Percentiles rank a stretch among this genome's conserved stretches.
Conservation (phyloP, 2,329 filamentous ascomycete species). For the Colletotrichum godetiae region DNA sequence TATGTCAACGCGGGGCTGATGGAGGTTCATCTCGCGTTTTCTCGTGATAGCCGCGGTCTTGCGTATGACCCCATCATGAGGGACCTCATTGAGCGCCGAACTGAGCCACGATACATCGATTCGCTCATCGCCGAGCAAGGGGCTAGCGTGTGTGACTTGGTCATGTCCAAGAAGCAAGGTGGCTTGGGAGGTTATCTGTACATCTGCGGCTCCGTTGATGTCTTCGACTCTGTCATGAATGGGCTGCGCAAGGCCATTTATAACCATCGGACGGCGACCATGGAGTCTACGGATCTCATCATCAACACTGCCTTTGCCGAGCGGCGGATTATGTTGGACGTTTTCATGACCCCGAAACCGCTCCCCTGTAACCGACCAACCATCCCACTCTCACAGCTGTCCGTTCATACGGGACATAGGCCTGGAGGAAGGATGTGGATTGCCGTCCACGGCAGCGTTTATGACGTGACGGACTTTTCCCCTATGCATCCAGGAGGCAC, state of each 20-base stretch:
- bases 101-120: conserved; percentile 63
- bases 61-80: conserved; percentile 52
- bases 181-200: conserved; percentile 49
- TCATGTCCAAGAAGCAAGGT: conserved; percentile 67
- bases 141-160: conserved; percentile 61
- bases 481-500: conserved; percentile 65
- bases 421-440: conserved; percentile 61
- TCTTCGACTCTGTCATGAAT: conserved; percentile 65
- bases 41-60: conserved; percentile 59
- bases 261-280: conserved; percentile 61
- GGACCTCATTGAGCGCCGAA: conserved; percentile 61
- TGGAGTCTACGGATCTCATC: conserved; percentile 62
- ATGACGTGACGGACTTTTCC: conserved; percentile 64
- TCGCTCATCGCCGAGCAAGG: conserved; percentile 62
- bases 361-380: conserved; percentile 62
- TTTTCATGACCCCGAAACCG: conserved; percentile 67
- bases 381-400: conserved; percentile 61
- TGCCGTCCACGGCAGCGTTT: conserved; percentile 62
- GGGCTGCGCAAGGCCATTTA: conserved; percentile 68
- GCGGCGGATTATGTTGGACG: conserved; percentile 66
- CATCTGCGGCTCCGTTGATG: conserved; percentile 43
- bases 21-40: conserved; percentile 65
- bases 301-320: conserved; percentile 65
- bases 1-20: conserved; percentile 59
- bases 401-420: conserved; percentile 62